phyloP scores from a whole-genome alignment of 225 moss, liverwort and hornwort species.

The Sphagnum contortum region DNA sequence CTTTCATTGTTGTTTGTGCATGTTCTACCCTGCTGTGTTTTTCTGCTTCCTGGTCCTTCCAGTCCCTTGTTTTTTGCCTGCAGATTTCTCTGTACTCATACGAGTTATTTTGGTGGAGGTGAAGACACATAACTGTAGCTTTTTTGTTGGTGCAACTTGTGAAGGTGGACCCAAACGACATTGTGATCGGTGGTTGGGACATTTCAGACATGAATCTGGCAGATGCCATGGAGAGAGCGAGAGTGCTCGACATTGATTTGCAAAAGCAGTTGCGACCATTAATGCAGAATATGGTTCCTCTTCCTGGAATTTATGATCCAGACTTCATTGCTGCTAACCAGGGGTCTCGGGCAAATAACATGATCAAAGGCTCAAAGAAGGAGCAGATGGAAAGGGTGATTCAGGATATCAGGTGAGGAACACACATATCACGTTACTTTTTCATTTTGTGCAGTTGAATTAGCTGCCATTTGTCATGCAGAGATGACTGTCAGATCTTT shows the following conservation, averaged over 20 bases:
- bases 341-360: constrained; percentile 72
- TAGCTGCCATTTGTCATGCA: no score
- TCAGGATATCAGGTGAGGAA: constrained; percentile 68
- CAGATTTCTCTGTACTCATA: no score
- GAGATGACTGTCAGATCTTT: no score
- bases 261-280: constrained; percentile 93
- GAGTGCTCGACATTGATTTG: constrained; percentile 85
- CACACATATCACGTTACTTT: not conserved
- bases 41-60: no score
- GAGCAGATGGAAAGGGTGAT: constrained; percentile 87
- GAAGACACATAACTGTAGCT: no score
- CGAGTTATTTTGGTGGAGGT: no score
- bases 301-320: constrained; percentile 82
- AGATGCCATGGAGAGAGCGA: constrained; percentile 88
- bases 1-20: no score
- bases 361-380: constrained; percentile 82
- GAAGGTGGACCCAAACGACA: constrained; percentile 74
- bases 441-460: no score
- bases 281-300: constrained; percentile 76
- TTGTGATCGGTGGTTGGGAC: constrained; percentile 88
- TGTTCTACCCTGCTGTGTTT: no score
- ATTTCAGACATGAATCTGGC: constrained; percentile 93
- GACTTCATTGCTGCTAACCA: constrained; percentile 97
- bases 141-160: not conserved
- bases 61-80: no score